Evolutionary conservation across 805 yeast genomes (phyloP).

Genomic region (Wickerhamiella brachini): DNA sequence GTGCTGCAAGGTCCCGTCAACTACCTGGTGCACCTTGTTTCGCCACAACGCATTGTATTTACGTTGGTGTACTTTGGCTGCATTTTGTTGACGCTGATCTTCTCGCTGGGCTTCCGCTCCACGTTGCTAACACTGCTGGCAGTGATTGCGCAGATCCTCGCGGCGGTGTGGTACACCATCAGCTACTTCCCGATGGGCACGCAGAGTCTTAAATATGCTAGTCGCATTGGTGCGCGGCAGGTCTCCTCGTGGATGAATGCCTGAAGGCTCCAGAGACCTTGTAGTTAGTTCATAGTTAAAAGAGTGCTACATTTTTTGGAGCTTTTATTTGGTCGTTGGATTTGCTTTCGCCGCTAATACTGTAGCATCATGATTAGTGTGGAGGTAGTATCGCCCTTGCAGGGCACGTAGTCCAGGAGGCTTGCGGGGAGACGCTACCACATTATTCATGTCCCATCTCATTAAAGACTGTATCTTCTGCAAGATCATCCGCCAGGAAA

Average conservation of each 20-base stretch:
- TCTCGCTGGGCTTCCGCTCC: slow-evolving; percentile 55
- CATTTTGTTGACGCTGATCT: slow-evolving; percentile 63
- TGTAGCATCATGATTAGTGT: no score
- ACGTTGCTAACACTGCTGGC: slow-evolving; percentile 65
- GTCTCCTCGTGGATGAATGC: slow-evolving; percentile 32
- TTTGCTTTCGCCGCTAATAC: no score
- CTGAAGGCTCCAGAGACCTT: no score
- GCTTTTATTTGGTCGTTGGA: no score
- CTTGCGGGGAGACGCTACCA: neutral
- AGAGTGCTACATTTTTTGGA: no score
- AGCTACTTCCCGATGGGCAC: slow-evolving; percentile 96
- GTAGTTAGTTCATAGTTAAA: no score
- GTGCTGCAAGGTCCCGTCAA: slow-evolving; percentile 84
- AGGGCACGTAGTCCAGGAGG: no score
- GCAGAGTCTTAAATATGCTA: slow-evolving; percentile 47
- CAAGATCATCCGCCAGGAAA: slow-evolving; percentile 88
- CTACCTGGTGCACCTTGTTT: slow-evolving; percentile 57
- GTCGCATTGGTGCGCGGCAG: slow-evolving; percentile 43
- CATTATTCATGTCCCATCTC: slow-evolving; percentile 1
- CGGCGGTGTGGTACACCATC: slow-evolving; percentile 79
- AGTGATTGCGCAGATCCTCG: slow-evolving; percentile 63
- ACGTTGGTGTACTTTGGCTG: slow-evolving; percentile 70
- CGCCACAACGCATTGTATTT: slow-evolving; percentile 67
- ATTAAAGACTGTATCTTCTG: slow-evolving; percentile 59
- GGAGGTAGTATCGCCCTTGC: no score